Base-by-base conservation (phyloP, 805 yeast genomes). In the Wickerhamomyces tratensis region DNA sequence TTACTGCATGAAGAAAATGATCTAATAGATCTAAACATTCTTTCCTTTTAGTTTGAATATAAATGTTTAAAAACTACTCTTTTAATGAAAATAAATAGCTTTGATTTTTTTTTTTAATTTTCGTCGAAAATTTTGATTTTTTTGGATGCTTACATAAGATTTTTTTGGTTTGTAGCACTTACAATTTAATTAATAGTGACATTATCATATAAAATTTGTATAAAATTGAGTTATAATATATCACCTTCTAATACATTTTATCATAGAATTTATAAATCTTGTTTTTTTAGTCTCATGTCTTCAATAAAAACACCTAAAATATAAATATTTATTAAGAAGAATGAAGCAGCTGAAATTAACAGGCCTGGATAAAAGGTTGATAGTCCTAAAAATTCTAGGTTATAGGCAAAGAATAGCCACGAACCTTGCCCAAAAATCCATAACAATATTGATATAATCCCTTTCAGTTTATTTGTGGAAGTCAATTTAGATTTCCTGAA, bases 381-480 rank as follows among this genome's bases (percentile, higher is more conserved):
- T 33, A 63, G 54, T 0, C 96, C 97, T 37, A 79, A 61, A 51
- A 91, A 91, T 60, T 91, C 98, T 37, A 91, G 66, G 35, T 70
- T 65, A 63, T 80, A 91, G 1, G 89, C 98, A 58, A 73, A 77
- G 40, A 61, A 72, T 27, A 91, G 68, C 98, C 98, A 91, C 4
- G 69, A 40, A 0, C 71, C 89, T 60, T 91, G 96, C 0, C 86
- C 63, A 0, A 62, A 42, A 0, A 82, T 59, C 98, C 98, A 93
- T 5, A 77, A 54, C 0, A 57, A 43, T 1, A 77, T 46, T 35
- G 74, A 65, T 0, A 61, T 12, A 0, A 68, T 2, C 1, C 84
- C 85, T 40, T 61, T 64, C 8, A 38, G 39, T 39, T 58, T 57
- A 5, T 52, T 42, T 0, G 42, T 46, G 0, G 58, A 46, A 1